Base-by-base conservation (phyloP, 768 basidiomycete species). In the Termitomyces bulborhizus region DNA sequence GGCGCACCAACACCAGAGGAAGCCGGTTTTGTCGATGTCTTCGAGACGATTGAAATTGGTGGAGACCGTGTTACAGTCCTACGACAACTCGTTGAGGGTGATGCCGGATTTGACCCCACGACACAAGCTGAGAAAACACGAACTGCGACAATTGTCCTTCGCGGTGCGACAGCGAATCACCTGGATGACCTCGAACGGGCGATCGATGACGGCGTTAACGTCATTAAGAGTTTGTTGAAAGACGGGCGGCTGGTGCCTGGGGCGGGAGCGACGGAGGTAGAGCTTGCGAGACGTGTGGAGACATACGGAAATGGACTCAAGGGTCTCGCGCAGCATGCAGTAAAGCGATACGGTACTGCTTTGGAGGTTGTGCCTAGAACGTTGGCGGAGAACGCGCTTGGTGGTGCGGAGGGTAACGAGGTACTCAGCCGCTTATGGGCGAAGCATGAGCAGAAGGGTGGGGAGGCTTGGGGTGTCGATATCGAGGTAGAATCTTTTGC, bases 41-140 rank as follows among this genome's bases (percentile, higher is more conserved):
- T 98, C 66, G 97, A 99, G 77, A 92, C 90, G 27, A 83, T 87
- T 55, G 97, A 99, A 69, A 88, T 99, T 63, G 97, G 97, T 43
- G 96, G 97, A 5, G 97, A 99, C 73, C 87, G 96, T 54, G 97
- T 98, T 48, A 98, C 95, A 0, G 97, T 99, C 0, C 82, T 99
- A 55, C 80, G 97, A 15, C 97, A 99, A 67, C 81, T 91, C 18
- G 64, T 73, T 2, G 71, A 71, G 15, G 89, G 85, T 29, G 87
- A 92, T 13, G 76, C 76, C 4, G 86, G 82, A 21, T 85, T 80
- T 60, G 79, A 86, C 63, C 71, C 81, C 1, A 59, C 66, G 31
- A 58, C 69, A 9, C 68, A 71, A 16, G 76, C 76, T 0, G 93
- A 95, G 67, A 88, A 85, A 70, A 90, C 91, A 6, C 77, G 83